Evolutionary conservation across 108 stramenopile species (phyloP), one percentile per base, ranked within the genome.

Genomic region (Aurantiochytrium sp.): DNA sequence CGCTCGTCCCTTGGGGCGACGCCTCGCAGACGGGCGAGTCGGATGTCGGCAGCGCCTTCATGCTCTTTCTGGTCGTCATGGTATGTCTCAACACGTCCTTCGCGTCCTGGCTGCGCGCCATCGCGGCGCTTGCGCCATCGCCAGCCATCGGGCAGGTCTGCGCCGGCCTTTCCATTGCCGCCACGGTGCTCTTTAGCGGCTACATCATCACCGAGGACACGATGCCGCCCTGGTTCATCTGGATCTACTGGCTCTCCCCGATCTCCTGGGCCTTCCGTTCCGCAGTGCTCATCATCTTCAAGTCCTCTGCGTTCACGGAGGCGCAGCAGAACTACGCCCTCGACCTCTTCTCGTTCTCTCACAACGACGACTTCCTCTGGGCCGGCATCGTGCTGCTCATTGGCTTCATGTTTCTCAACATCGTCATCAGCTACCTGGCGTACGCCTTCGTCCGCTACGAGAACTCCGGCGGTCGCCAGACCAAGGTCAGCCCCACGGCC

Each of bases 51-150:
- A 34, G 50, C 52, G 4, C 34, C 36, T 68, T 86, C 39, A 31
- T 86, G 41, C 48, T 45, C n/a, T 42, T 37, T 21, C 12, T 89
- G 31, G 17, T 48, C 12, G 15, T 37, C 37, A 37, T 86, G 22
- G 15, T 42, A 0, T 53, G 86, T 34, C 68, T 87, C 54, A 68
- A 68, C 54, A 22, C 34, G 8, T 68, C 65, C 30, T 85, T 87
- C 24, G 68, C 31, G 5, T 22, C 69, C 31, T 17, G 54, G 4
- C 87, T 91, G 27, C 55, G 55, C 12, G 21, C 87, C 30, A 22
- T 94, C 48, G 90, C 90, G 45, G 52, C 86, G 10, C 37, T 90
- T 12, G 30, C 92, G 36, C 53, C 91, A 54, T 87, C 88, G 52
- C 86, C 42, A 34, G 86, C 55, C 22, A 48, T 42, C 5, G 87